Evolutionary conservation across 2,329 filamentous ascomycete species (phyloP), one percentile per base, ranked within the genome.

Genomic region (Aspergillus sergii): DNA sequence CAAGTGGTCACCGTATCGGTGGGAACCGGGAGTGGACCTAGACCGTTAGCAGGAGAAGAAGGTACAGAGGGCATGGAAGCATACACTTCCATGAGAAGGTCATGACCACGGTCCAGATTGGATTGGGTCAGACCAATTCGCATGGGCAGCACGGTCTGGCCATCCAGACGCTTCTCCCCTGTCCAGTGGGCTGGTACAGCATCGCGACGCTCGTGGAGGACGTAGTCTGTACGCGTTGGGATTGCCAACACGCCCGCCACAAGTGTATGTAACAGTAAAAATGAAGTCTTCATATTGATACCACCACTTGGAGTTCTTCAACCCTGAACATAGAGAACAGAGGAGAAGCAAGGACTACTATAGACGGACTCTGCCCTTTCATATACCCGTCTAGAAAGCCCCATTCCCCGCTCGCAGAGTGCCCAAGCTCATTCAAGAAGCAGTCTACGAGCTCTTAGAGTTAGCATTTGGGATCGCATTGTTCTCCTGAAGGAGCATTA

Each of bases 51-150:
- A 28, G 10, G 4, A 16, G 5, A 14, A 23, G 43, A 16, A 1
- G 19, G 62, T 4, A 32, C 39, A 4, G 12, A 16, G 2, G 19
- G 23, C 14, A 71, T 58, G 2, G 73, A 10, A 48, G 60, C 72
- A 41, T 68, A 74, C 72, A 83, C 75, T 39, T 80, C 78, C 79
- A 81, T 81, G 23, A 82, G 71, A 23, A 75, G 73, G 43, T 80
- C 77, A 69, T 80, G 74, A 32, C 79, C 80, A 12, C 76, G 75
- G 14, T 82, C 76, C 14, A 83, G 66, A 60, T 83, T 83, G 41
- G 73, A 74, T 68, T 83, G 81, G 6, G 75, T 77, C 58, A 83
- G 65, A 21, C 79, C 81, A 66, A 83, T 81, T 19, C 80, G 76
- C 71, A 83, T 79, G 3, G 81, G 81, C 54, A 83, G 66, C 23